Base-by-base conservation (phyloP, 2,329 filamentous ascomycete species). In the Pseudovirgaria hyperparasitica region DNA sequence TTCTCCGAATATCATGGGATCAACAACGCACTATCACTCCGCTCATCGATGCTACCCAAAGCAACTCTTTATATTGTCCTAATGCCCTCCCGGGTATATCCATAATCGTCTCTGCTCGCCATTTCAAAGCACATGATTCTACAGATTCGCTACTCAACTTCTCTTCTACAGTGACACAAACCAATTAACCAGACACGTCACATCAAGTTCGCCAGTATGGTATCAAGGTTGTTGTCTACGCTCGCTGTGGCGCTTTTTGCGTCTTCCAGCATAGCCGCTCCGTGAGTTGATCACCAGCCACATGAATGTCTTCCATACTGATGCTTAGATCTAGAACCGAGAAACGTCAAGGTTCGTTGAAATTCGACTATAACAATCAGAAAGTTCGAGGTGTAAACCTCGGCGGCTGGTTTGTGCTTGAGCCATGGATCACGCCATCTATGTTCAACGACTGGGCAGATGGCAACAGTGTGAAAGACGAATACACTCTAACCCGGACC, bases 321-420 rank as follows among this genome's bases (percentile, higher is more conserved):
- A 23, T n/a, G n/a, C n/a, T n/a, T n/a, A n/a, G n/a, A n/a, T n/a
- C n/a, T n/a, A n/a, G n/a, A n/a, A n/a, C n/a, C n/a, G n/a, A n/a
- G n/a, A n/a, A n/a, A n/a, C n/a, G n/a, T n/a, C 43, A 48, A 28
- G 38, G 40, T 12, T 33, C 35, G 9, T 44, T 58, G 10, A 48
- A 59, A 18, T 74, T 73, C 38, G 48, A 65, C 39, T 74, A 69
- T 47, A 56, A 60, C 30, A 45, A 45, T 22, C 40, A 64, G 12
- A 73, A 70, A 41, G 63, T 76, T 22, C 66, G 70, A 9, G 73
- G 73, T 29, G 72, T 77, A 16, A 78, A 77, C 43, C 56, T 76
- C 5, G 71, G 73, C 28, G 73, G 73, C 17, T 75, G 71, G 70
- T 64, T 75, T 23, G 66, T 76, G 5, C 55, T 73, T 5, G 71